Percentiles rank a stretch among this genome's conserved stretches.
Conservation (phyloP, 768 basidiomycete genomes). For the Imleria badia region DNA sequence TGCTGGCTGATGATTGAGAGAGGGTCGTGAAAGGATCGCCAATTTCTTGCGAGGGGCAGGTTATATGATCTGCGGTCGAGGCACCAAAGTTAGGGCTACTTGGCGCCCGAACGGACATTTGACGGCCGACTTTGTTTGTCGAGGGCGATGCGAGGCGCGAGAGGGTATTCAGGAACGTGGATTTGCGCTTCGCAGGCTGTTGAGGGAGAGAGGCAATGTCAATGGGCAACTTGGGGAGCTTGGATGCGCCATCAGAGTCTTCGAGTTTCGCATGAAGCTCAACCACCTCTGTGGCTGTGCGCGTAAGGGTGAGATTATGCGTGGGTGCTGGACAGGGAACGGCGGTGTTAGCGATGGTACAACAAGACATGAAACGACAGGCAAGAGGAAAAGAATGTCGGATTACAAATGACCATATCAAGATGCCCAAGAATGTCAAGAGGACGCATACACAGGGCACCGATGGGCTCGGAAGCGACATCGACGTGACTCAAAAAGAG, state of each 20-base stretch:
- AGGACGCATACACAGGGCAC: slow-evolving; percentile 20
- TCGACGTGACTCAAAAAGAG: slow-evolving; percentile 21
- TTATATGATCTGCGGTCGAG: slow-evolving; percentile 37
- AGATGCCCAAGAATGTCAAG: slow-evolving; percentile 15
- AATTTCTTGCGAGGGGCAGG: slow-evolving; percentile 54
- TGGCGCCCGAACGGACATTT: slow-evolving; percentile 36
- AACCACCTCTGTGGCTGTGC: slow-evolving; percentile 71
- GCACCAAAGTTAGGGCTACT: slow-evolving; percentile 33
- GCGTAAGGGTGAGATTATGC: slow-evolving; percentile 84
- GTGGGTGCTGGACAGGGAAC: slow-evolving; percentile 64
- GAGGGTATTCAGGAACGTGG: slow-evolving; percentile 82
- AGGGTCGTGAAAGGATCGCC: slow-evolving; percentile 60
- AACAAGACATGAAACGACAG: slow-evolving; percentile 19
- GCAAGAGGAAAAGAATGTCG: slow-evolving; percentile 12
- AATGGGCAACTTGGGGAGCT: slow-evolving; percentile 62
- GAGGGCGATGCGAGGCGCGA: slow-evolving; percentile 79
- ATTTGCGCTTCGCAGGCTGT: slow-evolving; percentile 68
- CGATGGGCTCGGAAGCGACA: slow-evolving; percentile 28
- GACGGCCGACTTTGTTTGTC: slow-evolving; percentile 48
- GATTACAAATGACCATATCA: slow-evolving; percentile 12
- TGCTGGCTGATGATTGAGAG: slow-evolving; percentile 29
- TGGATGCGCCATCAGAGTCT: slow-evolving; percentile 55
- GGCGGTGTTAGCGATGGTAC: slow-evolving; percentile 29
- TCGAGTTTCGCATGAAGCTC: slow-evolving; percentile 83
- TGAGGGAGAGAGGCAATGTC: slow-evolving; percentile 51